Base-by-base conservation (phyloP, 2,329 filamentous ascomycete genomes). In the Arthrobotrys conoides region DNA sequence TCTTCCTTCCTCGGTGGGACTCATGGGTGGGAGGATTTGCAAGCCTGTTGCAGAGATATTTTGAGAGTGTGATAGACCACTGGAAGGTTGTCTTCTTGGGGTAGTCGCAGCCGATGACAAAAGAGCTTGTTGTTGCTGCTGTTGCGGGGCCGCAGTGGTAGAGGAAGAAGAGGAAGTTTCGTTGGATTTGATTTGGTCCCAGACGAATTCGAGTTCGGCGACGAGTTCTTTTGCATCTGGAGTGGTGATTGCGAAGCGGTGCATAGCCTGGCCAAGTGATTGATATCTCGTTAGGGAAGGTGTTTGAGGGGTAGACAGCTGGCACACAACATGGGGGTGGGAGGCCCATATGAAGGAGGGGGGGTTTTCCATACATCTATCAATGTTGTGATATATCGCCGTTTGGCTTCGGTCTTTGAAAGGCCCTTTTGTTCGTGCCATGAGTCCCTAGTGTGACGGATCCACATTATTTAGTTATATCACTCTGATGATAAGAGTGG, bases 171-270 rank as follows among this genome's bases (percentile, higher is more conserved):
- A 89, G 3, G 91, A 90, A 10, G 90, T 84, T 8, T 87, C 89
- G 82, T 95, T 97, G 81, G 91, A 92, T 84, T 96, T 97, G 82
- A 99, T 95, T 84, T 98, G 96, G 82, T 97, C 94, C 96, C 96
- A 99, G 46, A 99, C 95, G 82, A 98, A 99, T 85, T 99, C 96
- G n/a, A 99, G 89, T 84, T 99, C 96, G 9, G 91, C 88, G 44
- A 98, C 94, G 46, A 99, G 88, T 85, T 97, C 94, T 76, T 91
- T 89, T 6, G 93, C 93, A 83, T 97, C 94, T 61, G 76, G 91
- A 18, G 94, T 97, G 48, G 91, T 88, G 51, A 88, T 96, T 63
- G 96, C 96, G 86, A 97, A 98, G 83, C 90, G 90, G 86, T 97
- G 94, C 94, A 99, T 98, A 0, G 94, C 98, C 82, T 82, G 66